A percentile compares a stretch with the other conserved stretches of the same genome.
phyloP scores from a whole-genome alignment of 441 rosid genomes.

The Mallotus japonicus region DNA sequence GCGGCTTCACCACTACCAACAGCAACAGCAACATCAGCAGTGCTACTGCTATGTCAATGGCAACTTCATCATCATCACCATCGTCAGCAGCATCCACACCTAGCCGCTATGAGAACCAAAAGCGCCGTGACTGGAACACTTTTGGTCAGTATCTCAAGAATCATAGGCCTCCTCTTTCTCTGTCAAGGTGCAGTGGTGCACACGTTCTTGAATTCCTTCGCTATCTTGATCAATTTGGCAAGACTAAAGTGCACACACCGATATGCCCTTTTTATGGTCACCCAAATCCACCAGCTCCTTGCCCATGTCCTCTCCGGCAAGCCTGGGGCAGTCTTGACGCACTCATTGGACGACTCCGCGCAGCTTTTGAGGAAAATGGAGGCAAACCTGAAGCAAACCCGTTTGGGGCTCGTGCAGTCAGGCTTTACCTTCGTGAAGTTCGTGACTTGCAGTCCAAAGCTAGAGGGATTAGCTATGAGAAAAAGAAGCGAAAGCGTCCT shows the following conservation, averaged over 20 bases:
- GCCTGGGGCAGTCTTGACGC: constrained; percentile 69
- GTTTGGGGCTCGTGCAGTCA: constrained; percentile 57
- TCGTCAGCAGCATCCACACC: constrained; percentile 36
- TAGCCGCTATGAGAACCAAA: constrained; percentile 60
- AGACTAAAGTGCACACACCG: constrained; percentile 53
- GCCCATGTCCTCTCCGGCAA: constrained; percentile 60
- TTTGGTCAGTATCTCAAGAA: constrained; percentile 54
- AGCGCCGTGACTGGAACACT: constrained; percentile 62
- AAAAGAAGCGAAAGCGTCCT: constrained; percentile 61
- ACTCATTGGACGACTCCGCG: constrained; percentile 59
- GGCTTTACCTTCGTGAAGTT: constrained; percentile 64
- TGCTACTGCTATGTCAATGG: constrained; percentile 2
- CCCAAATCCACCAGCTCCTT: constrained; percentile 60
- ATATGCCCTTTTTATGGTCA: constrained; percentile 55
- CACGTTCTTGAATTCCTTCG: constrained; percentile 62
- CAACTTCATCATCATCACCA: constrained; percentile 26
- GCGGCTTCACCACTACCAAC: neutral
- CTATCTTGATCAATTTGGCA: constrained; percentile 55
- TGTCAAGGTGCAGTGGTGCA: constrained; percentile 60
- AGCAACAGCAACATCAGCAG: neutral
- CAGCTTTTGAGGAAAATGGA: constrained; percentile 62
- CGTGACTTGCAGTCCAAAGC: constrained; percentile 61
- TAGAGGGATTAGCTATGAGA: constrained; percentile 65
- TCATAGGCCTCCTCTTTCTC: constrained; percentile 49
- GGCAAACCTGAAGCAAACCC: constrained; percentile 67